A percentile compares a stretch with the other conserved stretches of the same genome.
These are phyloP conservation scores for Athelia sp. DNA, from an alignment of 1,284 basidiomycete genomes.

Conservation along the genomic window DNA sequence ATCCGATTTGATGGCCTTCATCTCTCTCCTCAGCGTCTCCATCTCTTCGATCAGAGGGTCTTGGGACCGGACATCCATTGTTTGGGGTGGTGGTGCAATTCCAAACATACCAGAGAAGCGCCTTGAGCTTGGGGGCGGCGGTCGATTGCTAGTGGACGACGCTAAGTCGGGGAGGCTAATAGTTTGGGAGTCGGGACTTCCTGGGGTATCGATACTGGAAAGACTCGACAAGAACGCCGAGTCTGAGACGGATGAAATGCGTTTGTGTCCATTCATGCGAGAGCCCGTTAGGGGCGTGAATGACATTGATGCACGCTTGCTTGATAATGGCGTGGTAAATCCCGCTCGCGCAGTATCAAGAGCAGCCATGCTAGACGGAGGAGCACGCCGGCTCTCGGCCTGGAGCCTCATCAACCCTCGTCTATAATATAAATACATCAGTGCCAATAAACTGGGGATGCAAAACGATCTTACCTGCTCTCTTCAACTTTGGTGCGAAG, in stretches of 20 bases:
- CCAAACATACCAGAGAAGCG: conserved; percentile 53
- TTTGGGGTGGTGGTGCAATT: conserved; percentile 35
- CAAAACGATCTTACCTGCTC: conserved; percentile 54
- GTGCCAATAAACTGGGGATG: background rate
- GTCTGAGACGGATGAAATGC: conserved; percentile 51
- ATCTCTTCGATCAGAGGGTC: conserved; percentile 36
- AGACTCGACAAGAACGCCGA: conserved; percentile 21
- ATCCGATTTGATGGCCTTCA: conserved; percentile 50
- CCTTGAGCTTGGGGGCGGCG: conserved; percentile 29
- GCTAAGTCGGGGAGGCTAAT: conserved; percentile 11
- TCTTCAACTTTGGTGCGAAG: conserved; percentile 88
- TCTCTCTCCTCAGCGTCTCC: conserved; percentile 57
- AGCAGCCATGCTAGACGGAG: conserved; percentile 36
- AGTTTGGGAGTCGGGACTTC: conserved; percentile 15
- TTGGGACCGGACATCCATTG: conserved; percentile 22
- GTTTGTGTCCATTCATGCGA: conserved; percentile 51
- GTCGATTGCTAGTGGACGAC: conserved; percentile 16
- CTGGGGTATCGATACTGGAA: conserved; percentile 22
- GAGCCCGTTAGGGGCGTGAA: conserved; percentile 66
- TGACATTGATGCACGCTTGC: conserved; percentile 67
- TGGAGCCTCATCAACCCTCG: conserved; percentile 90
- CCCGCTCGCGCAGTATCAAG: conserved; percentile 55
- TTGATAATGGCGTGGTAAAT: conserved; percentile 37
- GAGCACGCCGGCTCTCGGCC: conserved; percentile 70
- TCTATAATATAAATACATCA: conserved; percentile 28